phyloP scores from a whole-genome alignment of 371 early-diverging fungal genomes.

The Actinomucor elegans region DNA sequence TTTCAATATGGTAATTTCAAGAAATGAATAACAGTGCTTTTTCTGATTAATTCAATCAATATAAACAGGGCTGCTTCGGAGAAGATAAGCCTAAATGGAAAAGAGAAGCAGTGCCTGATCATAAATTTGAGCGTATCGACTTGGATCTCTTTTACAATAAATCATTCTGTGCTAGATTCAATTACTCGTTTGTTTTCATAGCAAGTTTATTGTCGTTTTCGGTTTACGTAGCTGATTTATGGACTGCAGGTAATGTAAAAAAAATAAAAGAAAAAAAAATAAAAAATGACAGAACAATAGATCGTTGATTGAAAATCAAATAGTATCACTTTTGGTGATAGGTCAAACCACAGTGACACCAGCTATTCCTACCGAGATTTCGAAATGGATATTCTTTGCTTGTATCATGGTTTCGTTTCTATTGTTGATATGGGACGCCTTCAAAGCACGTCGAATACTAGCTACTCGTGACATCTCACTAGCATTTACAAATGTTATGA shows the following conservation, averaged over 20 bases:
- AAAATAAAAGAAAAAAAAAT: too few relatives aligned
- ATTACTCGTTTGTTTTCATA: constrained; percentile 66
- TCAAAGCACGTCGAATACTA: constrained; percentile 68
- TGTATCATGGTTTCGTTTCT: constrained; percentile 72
- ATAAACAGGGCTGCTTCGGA: constrained; percentile 17
- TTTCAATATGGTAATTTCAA: too few relatives aligned
- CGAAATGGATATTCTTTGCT: constrained; percentile 67
- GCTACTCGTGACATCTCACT: constrained; percentile 71
- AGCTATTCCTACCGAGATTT: constrained; percentile 32
- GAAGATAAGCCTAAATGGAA: constrained; percentile 67
- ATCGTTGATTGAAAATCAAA: background rate
- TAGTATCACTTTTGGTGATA: constrained; percentile 25
- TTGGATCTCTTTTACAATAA: constrained; percentile 72
- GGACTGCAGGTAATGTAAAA: constrained; percentile 64
- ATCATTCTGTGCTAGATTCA: constrained; percentile 41
- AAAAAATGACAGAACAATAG: background rate
- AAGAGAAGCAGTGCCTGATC: constrained; percentile 77
- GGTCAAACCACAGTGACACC: constrained; percentile 18
- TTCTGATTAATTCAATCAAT: too few relatives aligned
- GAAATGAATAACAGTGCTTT: too few relatives aligned
- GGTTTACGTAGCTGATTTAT: constrained; percentile 78
- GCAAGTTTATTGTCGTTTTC: constrained; percentile 71
- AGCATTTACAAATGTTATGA: constrained; percentile 75
- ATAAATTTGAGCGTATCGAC: constrained; percentile 86
- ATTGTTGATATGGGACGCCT: constrained; percentile 70